Evolutionary conservation across 148 eudicot species (phyloP).

Genomic region (Chenopodium suecicum): DNA sequence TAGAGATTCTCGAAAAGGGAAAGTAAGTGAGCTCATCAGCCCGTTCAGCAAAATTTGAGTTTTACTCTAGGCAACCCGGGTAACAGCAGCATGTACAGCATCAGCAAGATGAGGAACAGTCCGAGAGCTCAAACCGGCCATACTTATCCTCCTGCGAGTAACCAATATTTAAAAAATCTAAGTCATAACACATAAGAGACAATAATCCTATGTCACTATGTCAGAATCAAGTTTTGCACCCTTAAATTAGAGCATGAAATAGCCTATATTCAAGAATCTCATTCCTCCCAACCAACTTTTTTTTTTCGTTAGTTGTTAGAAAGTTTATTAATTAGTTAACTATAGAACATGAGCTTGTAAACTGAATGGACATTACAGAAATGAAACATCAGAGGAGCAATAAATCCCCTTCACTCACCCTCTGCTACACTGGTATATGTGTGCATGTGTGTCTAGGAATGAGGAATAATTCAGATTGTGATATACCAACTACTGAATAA

Average conservation of each 20-base stretch:
- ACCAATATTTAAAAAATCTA: neutral
- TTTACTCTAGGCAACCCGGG: slow-evolving; percentile 40
- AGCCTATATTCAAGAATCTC: neutral
- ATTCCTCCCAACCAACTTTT: neutral
- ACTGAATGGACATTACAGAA: no score
- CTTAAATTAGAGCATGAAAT: neutral
- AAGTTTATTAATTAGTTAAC: no score
- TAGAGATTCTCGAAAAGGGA: neutral
- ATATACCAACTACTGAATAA: neutral
- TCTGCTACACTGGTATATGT: neutral
- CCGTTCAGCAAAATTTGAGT: neutral
- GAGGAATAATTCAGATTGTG: neutral
- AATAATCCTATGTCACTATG: neutral
- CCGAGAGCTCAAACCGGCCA: slow-evolving; percentile 93
- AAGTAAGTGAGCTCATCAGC: neutral
- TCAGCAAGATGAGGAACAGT: slow-evolving; percentile 91
- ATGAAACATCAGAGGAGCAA: neutral
- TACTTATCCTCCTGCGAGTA: slow-evolving; percentile 86
- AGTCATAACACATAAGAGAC: neutral
- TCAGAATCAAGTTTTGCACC: neutral
- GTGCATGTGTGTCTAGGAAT: neutral
- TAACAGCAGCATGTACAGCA: slow-evolving; percentile 93
- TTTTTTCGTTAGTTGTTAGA: no score
- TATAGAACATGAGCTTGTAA: no score
- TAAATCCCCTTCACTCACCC: neutral